These are phyloP conservation scores for Candida michaelii DNA, from an alignment of 805 yeast species.

Conservation along the genomic window DNA sequence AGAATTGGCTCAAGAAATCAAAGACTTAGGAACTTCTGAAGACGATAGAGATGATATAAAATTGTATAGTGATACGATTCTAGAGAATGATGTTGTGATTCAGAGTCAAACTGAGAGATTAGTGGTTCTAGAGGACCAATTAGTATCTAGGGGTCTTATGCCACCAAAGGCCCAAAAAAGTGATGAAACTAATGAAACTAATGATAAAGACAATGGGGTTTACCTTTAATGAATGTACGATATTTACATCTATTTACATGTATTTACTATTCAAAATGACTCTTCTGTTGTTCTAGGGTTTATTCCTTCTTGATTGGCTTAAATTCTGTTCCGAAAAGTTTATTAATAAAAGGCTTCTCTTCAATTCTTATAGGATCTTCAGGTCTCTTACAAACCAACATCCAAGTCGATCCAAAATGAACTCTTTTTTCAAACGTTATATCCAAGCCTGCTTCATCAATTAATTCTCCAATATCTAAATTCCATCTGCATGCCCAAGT, in stretches of 20 bases:
- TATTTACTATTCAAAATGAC: too few species aligned
- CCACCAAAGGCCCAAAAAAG: neutral
- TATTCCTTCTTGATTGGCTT: slow-evolving; percentile 24
- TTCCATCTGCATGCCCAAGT: slow-evolving; percentile 99
- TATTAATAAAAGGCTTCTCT: slow-evolving; percentile 43
- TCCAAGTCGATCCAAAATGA: slow-evolving; percentile 93
- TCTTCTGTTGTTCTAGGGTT: too few species aligned
- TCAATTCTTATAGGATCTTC: slow-evolving; percentile 54
- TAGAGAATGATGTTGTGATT: slow-evolving; percentile 58
- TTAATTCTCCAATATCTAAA: slow-evolving; percentile 83
- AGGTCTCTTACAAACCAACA: slow-evolving; percentile 72
- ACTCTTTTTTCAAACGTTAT: slow-evolving; percentile 76
- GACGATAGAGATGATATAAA: slow-evolving; percentile 43
- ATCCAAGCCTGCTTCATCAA: slow-evolving; percentile 81
- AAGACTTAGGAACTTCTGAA: slow-evolving; percentile 14
- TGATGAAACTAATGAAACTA: slow-evolving; percentile 7
- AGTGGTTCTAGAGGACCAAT: slow-evolving; percentile 46
- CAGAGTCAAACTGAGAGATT: slow-evolving; percentile 49
- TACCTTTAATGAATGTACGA: too few species aligned
- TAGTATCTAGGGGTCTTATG: slow-evolving; percentile 39
- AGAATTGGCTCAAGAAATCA: slow-evolving; percentile 44
- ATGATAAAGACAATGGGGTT: slow-evolving; percentile 15
- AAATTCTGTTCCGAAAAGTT: slow-evolving; percentile 39
- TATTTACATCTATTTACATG: slow-evolving; percentile 1
- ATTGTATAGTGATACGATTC: slow-evolving; percentile 53